Evolutionary conservation across 371 early-diverging fungal species (phyloP).

Genomic region (Coelomomyces lativittatus): DNA sequence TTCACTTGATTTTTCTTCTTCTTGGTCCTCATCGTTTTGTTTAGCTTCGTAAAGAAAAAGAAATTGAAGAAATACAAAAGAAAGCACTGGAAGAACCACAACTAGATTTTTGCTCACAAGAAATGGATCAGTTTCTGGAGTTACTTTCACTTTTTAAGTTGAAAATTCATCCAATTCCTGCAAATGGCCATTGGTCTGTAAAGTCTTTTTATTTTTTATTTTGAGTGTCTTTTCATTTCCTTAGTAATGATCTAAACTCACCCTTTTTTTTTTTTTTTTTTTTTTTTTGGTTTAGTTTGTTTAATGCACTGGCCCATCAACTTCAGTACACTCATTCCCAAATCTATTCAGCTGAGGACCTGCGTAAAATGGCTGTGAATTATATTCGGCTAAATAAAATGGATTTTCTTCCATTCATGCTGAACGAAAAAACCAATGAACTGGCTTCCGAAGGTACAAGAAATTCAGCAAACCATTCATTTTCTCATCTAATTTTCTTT

Average conservation of each 20-base stretch:
- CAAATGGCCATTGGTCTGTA: constrained; percentile 69
- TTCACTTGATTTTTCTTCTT: too few relatives aligned
- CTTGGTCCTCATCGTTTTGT: too few relatives aligned
- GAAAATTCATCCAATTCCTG: constrained; percentile 18
- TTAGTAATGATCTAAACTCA: not conserved
- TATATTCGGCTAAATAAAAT: constrained; percentile 60
- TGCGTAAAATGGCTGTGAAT: constrained; percentile 50
- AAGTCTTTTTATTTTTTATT: not conserved
- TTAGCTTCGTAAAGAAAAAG: constrained; percentile 29
- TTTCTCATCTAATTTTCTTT: too few relatives aligned
- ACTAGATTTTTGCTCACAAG: too few relatives aligned
- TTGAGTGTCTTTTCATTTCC: constrained; percentile 1
- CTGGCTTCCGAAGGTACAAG: constrained; percentile 30
- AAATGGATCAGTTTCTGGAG: constrained; percentile 47
- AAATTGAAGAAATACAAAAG: constrained; percentile 50
- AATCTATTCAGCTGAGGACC: constrained; percentile 8
- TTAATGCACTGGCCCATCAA: constrained; percentile 73
- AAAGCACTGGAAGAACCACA: constrained; percentile 64
- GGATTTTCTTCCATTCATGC: constrained; percentile 74
- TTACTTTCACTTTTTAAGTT: constrained; percentile 12
- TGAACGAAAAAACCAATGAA: constrained; percentile 54
- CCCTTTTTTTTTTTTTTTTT: too few relatives aligned
- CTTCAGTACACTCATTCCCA: constrained; percentile 6
- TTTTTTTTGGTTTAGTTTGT: too few relatives aligned
- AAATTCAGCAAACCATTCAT: too few relatives aligned